These are phyloP conservation scores for Suhomyces pyralidae DNA, from an alignment of 805 yeast genomes.

Conservation along the genomic window DNA sequence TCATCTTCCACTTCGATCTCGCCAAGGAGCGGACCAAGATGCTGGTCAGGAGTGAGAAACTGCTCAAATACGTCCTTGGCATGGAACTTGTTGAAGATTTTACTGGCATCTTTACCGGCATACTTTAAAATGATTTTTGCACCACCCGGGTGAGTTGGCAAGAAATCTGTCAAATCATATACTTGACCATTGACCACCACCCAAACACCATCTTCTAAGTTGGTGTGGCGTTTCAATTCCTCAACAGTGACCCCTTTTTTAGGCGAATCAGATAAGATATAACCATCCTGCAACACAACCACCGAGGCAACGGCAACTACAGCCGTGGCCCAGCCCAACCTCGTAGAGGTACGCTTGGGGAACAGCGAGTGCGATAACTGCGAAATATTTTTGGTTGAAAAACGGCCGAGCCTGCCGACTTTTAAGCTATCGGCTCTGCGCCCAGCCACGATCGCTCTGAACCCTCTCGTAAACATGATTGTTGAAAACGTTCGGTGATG, in stretches of 20 bases:
- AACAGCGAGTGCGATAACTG: not conserved
- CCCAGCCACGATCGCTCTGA: not conserved
- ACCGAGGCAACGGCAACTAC: not conserved
- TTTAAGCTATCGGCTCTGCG: not conserved
- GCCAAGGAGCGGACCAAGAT: conserved; percentile 28
- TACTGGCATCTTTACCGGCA: conserved; percentile 58
- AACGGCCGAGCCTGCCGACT: not conserved
- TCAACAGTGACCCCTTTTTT: conserved; percentile 12
- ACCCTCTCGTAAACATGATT: not conserved
- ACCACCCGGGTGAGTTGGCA: conserved; percentile 63
- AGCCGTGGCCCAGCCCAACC: not conserved
- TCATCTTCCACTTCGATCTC: conserved; percentile 23
- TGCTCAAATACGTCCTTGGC: conserved; percentile 78
- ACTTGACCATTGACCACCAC: conserved; percentile 78
- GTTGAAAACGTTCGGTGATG: not conserved
- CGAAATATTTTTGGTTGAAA: not conserved
- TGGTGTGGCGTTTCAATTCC: conserved; percentile 47
- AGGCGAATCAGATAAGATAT: not conserved
- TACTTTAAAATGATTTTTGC: conserved; percentile 49
- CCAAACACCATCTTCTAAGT: conserved; percentile 66
- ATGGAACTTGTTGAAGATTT: conserved; percentile 84
- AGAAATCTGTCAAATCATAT: conserved; percentile 69
- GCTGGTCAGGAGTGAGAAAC: conserved; percentile 48
- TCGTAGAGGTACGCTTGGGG: not conserved
- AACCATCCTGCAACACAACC: not conserved